phyloP scores from a whole-genome alignment of 2,329 filamentous ascomycete species.

The Aspergillus versicolor region DNA sequence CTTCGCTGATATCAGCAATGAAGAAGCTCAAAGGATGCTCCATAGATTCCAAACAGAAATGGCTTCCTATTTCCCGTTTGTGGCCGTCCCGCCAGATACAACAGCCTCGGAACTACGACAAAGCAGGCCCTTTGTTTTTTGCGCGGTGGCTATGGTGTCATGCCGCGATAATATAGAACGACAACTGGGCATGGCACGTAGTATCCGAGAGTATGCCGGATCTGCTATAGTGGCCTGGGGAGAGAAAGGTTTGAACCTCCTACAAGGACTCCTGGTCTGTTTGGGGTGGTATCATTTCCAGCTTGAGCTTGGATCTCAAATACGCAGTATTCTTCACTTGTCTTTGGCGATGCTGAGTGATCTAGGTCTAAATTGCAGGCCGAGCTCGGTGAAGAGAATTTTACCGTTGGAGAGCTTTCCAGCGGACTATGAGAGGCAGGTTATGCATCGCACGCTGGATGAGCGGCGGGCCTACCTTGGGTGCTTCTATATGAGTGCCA shows the following conservation, averaged over 20 bases:
- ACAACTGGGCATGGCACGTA: neutral
- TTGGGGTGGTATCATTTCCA: conserved; percentile 44
- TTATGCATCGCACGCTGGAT: conserved; percentile 46
- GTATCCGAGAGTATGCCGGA: neutral
- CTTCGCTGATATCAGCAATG: neutral
- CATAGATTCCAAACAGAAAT: neutral
- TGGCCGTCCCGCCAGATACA: neutral
- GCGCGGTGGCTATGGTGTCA: neutral
- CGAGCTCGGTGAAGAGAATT: neutral
- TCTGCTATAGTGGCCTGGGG: conserved; percentile 35
- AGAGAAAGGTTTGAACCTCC: conserved; percentile 44
- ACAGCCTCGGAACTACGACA: neutral
- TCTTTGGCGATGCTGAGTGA: conserved; percentile 44
- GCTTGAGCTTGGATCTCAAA: conserved; percentile 35
- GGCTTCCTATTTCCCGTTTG: neutral
- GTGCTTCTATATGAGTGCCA: conserved; percentile 56
- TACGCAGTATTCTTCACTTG: conserved; percentile 53
- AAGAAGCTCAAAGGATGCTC: neutral
- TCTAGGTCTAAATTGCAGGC: neutral
- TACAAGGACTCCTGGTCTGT: conserved; percentile 49
- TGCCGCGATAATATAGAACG: neutral
- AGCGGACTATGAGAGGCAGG: neutral
- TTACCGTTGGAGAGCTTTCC: neutral
- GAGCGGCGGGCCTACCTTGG: conserved; percentile 55
- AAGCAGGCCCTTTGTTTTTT: neutral